These are phyloP conservation scores for Phytophthora constricta DNA, from an alignment of 352 stramenopile genomes.

Conservation along the genomic window DNA sequence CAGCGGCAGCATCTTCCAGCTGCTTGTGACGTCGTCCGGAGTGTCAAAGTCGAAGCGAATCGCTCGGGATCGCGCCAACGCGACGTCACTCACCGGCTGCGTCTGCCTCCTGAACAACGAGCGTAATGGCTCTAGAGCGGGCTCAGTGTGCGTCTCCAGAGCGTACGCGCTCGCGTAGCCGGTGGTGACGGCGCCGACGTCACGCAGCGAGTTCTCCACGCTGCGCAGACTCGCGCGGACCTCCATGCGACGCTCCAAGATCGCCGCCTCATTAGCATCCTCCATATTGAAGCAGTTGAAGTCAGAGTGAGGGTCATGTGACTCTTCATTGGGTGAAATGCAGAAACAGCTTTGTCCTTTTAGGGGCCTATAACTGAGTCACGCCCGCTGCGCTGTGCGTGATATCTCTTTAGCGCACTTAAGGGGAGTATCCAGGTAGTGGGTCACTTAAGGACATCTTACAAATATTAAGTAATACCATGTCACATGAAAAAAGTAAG, in stretches of 20 bases:
- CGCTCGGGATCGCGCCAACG: constrained; percentile 23
- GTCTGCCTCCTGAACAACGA: constrained; percentile 45
- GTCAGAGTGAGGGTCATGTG: background rate
- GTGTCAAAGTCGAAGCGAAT: constrained; percentile 59
- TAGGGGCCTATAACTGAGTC: too few relatives aligned
- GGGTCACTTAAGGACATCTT: too few relatives aligned
- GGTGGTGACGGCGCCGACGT: constrained; percentile 53
- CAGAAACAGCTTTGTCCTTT: too few relatives aligned
- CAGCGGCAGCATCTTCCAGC: constrained; percentile 54
- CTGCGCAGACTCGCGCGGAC: constrained; percentile 45
- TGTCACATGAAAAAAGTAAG: too few relatives aligned
- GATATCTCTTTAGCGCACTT: too few relatives aligned
- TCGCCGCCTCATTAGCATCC: constrained; percentile 35
- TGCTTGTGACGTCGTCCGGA: constrained; percentile 33
- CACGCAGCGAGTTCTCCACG: constrained; percentile 49
- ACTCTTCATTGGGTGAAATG: constrained; percentile 15
- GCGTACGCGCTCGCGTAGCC: constrained; percentile 66
- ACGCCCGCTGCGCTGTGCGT: too few relatives aligned
- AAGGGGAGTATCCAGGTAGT: too few relatives aligned
- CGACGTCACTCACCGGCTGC: constrained; percentile 19
- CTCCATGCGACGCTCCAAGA: constrained; percentile 49
- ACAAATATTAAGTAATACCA: too few relatives aligned
- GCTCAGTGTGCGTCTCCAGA: constrained; percentile 38
- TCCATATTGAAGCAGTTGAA: constrained; percentile 33
- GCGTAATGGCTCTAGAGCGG: constrained; percentile 17